A percentile compares a stretch with the other conserved stretches of the same genome.
Conservation (phyloP, 2,329 filamentous ascomycete species). For the Fusarium foetens region DNA sequence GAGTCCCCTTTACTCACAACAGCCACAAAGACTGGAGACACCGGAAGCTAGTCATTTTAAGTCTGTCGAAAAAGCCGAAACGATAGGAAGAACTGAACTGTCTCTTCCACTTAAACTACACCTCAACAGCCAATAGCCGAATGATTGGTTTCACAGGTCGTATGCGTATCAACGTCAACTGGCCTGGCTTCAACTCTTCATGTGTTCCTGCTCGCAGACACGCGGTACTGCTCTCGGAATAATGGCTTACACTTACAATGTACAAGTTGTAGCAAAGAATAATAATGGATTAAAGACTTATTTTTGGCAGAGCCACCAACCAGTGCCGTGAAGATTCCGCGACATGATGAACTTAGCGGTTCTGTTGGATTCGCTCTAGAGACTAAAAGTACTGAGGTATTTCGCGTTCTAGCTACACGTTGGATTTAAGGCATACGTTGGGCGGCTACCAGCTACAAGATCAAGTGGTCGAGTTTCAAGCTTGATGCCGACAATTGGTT, state of each 20-base stretch:
- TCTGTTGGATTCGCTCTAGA: too few relatives aligned
- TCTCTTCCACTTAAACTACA: background rate
- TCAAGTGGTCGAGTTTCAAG: too few relatives aligned
- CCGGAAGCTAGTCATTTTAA: background rate
- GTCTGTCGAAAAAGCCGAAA: too few relatives aligned
- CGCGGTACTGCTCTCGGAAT: background rate
- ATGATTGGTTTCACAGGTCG: background rate
- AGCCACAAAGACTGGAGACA: background rate
- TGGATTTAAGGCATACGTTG: too few relatives aligned
- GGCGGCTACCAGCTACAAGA: too few relatives aligned
- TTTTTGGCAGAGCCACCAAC: background rate
- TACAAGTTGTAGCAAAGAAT: too few relatives aligned
- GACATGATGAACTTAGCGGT: background rate
- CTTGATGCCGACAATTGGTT: too few relatives aligned
- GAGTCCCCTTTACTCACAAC: too few relatives aligned
- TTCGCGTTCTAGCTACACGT: background rate
- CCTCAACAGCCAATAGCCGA: too few relatives aligned
- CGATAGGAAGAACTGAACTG: too few relatives aligned
- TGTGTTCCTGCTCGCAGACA: background rate
- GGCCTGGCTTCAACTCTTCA: background rate
- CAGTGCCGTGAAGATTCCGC: background rate
- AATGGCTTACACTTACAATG: background rate
- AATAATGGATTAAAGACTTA: too few relatives aligned
- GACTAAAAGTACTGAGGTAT: background rate
- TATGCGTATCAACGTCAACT: background rate